These are phyloP conservation scores for Tricholoma matsutake DNA, from an alignment of 768 basidiomycete species.

Conservation along the genomic window DNA sequence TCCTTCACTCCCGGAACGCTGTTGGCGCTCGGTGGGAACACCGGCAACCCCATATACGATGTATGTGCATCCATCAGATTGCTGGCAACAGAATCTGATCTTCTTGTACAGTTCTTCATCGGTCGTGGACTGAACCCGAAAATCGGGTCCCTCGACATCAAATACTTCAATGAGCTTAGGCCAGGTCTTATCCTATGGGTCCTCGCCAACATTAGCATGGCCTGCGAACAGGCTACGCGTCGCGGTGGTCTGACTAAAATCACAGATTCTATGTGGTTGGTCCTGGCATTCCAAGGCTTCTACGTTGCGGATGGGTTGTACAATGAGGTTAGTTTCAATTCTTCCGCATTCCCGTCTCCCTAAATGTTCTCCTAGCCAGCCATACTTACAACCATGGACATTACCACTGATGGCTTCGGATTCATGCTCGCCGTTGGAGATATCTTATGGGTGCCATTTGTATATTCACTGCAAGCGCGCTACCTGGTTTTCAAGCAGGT, in stretches of 20 bases:
- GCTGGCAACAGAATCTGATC: conserved; percentile 3
- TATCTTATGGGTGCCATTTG: conserved; percentile 91
- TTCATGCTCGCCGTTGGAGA: conserved; percentile 98
- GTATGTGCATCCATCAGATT: conserved; percentile 45
- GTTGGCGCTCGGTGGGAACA: conserved; percentile 91
- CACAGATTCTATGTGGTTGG: conserved; percentile 92
- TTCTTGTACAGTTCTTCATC: conserved; percentile 74
- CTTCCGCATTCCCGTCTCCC: neutral
- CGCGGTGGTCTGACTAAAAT: conserved; percentile 61
- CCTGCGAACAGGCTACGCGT: conserved; percentile 85
- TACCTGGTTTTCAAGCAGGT: conserved; percentile 90
- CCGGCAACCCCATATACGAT: conserved; percentile 84
- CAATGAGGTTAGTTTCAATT: conserved; percentile 67
- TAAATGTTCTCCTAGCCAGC: conserved; percentile 52
- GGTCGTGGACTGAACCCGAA: conserved; percentile 94
- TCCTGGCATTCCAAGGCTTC: conserved; percentile 78
- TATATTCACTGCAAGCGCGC: conserved; percentile 89
- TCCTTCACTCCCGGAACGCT: conserved; percentile 72
- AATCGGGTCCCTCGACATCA: conserved; percentile 65
- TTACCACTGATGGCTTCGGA: conserved; percentile 95
- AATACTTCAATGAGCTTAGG: conserved; percentile 80
- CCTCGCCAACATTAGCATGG: conserved; percentile 85
- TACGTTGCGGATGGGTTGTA: conserved; percentile 87
- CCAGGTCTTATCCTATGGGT: conserved; percentile 93
- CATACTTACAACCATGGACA: conserved; percentile 95